phyloP scores from a whole-genome alignment of 306 rosid species.

The Potentilla sterilis region DNA sequence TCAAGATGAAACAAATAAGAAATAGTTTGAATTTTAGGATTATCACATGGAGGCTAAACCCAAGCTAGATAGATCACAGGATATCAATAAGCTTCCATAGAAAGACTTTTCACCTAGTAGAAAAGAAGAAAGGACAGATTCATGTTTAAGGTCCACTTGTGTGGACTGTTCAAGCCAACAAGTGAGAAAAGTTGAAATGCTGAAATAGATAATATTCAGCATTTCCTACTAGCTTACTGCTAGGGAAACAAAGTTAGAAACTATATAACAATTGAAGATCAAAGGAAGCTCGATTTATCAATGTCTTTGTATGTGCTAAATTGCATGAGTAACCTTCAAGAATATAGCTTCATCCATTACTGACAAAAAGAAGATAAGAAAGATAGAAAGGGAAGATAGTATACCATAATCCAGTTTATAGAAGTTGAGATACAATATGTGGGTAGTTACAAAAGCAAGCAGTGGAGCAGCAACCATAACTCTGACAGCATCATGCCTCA shows the following conservation, averaged over 20 bases:
- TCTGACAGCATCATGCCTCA: conserved; percentile 68
- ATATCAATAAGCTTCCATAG: background rate
- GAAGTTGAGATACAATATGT: conserved; percentile 64
- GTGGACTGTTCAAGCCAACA: background rate
- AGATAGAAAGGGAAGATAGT: conserved; percentile 6
- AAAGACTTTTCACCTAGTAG: background rate
- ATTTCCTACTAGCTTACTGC: conserved; percentile 1
- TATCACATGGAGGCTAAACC: background rate
- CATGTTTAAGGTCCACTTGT: background rate
- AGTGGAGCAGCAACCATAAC: conserved; percentile 78
- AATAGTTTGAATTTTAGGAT: background rate
- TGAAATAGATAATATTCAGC: background rate
- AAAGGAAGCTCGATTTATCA: background rate
- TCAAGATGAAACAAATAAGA: background rate
- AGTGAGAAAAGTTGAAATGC: background rate
- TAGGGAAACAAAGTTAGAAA: background rate
- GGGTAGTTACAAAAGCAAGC: conserved; percentile 63
- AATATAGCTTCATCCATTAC: background rate
- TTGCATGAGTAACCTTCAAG: background rate
- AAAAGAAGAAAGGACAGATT: background rate
- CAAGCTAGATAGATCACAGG: background rate
- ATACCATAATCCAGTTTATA: conserved; percentile 68
- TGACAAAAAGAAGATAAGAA: conserved; percentile 3
- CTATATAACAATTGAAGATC: background rate
- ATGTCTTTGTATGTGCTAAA: background rate